Evolutionary conservation across 1,284 basidiomycete species (phyloP), one percentile per base, ranked within the genome.

Genomic region (Exobasidium rhododendri): DNA sequence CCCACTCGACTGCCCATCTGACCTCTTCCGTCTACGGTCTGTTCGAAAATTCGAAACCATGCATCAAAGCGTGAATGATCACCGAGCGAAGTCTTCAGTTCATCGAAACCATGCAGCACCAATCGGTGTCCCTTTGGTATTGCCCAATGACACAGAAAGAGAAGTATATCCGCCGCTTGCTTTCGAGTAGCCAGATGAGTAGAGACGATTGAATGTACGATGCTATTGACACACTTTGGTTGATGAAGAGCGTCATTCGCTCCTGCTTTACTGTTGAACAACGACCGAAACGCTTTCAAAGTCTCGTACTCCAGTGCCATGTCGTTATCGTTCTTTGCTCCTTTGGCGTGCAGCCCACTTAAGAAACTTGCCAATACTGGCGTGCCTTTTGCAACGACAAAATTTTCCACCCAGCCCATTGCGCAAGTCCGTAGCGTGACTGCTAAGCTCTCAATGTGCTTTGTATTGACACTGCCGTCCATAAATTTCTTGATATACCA

Each of bases 1-100:
- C 96, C 94, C 6, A 98, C 94, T 53, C 90, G 81, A 76, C 90
- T 94, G 1, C 94, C 94, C 92, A 97, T 94, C 79, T 88, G 89
- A 1, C 96, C 94, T 63, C 92, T 83, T 1, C 93, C 92, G 50
- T 87, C 85, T 13, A 97, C 84, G 3, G 87, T 86, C 43, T 83
- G 83, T 72, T 94, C 90, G 64, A 94, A 83, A 0, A 89, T 88
- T 67, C 87, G 87, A 80, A 98, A 90, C 94, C 92, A 97, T 66
- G 87, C 92, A 67, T 89, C 88, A 80, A 92, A 98, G 47, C 86
- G 83, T 17, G 75, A 75, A 35, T 75, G 75, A 35, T 71, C 72
- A 24, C 62, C 62, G 30, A 67, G 65, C 14, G 66, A 58, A 10
- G 62, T 63, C 51, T 77, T 72, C 57, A 79, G 65, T 32, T 77